These are phyloP conservation scores for Dactylellina drechsleri DNA, from an alignment of 2,329 filamentous ascomycete genomes.

Conservation along the genomic window DNA sequence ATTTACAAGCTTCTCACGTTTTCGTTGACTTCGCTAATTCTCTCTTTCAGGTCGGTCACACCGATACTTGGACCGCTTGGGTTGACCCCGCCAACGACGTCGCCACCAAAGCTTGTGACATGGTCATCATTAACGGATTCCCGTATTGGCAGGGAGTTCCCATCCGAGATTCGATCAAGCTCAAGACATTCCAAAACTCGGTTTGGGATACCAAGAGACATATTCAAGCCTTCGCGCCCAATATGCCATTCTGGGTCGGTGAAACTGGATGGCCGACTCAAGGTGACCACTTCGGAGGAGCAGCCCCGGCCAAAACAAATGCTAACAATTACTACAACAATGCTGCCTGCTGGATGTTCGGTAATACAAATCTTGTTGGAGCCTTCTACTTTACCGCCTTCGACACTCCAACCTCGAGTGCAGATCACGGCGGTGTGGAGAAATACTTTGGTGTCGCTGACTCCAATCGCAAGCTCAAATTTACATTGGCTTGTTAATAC, in stretches of 20 bases:
- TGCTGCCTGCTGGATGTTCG: constrained; percentile 67
- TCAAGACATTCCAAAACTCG: constrained; percentile 45
- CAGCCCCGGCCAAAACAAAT: constrained; percentile 70
- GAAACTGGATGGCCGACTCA: constrained; percentile 76
- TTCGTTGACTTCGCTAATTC: constrained; percentile 61
- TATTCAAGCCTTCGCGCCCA: constrained; percentile 70
- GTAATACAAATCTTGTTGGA: constrained; percentile 38
- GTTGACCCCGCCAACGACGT: constrained; percentile 69
- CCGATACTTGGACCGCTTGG: constrained; percentile 76
- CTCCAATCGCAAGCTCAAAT: constrained; percentile 34
- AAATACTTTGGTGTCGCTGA: constrained; percentile 33
- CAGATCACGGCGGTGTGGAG: constrained; percentile 22
- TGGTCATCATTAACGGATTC: constrained; percentile 51
- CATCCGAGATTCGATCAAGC: constrained; percentile 70
- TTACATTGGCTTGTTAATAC: constrained; percentile 30
- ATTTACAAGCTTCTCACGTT: constrained; percentile 58
- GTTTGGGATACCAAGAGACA: constrained; percentile 63
- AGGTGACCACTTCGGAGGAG: constrained; percentile 71
- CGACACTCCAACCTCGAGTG: constrained; percentile 27
- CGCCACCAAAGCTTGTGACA: constrained; percentile 62
- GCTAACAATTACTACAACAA: constrained; percentile 72
- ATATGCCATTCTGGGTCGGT: constrained; percentile 73
- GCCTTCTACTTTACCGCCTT: constrained; percentile 58
- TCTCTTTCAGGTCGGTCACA: constrained; percentile 69
- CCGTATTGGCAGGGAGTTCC: constrained; percentile 57